These are phyloP conservation scores for Blastomyces emzantsi DNA, from an alignment of 2,329 filamentous ascomycete species.

Conservation along the genomic window DNA sequence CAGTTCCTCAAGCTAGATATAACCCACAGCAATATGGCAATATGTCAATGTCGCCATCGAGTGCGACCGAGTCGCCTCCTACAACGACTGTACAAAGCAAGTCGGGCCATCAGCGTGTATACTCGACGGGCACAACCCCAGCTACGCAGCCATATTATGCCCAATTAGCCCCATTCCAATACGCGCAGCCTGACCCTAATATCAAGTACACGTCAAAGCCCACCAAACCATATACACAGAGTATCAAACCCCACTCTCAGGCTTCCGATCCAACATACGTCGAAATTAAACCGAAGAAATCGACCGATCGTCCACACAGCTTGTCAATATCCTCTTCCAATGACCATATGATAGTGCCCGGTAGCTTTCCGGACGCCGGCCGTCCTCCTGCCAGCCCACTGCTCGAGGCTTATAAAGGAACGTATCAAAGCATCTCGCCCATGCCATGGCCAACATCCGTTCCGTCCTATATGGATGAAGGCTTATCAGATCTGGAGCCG, in stretches of 20 bases:
- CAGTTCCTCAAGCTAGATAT: neutral
- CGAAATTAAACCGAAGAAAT: conserved; percentile 19
- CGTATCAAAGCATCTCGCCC: conserved; percentile 87
- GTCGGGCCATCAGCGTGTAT: conserved; percentile 25
- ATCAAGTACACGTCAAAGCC: conserved; percentile 31
- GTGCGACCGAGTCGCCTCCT: conserved; percentile 26
- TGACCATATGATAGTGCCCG: conserved; percentile 27
- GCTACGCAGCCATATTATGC: conserved; percentile 23
- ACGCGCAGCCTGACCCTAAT: conserved; percentile 33
- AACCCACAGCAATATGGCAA: conserved; percentile 3
- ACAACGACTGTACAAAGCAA: conserved; percentile 11
- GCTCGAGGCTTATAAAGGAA: conserved; percentile 85
- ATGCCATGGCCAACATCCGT: conserved; percentile 76
- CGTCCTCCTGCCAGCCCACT: conserved; percentile 70
- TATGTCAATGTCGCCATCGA: conserved; percentile 2
- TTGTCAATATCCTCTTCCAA: conserved; percentile 34
- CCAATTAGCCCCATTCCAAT: conserved; percentile 28
- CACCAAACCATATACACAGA: conserved; percentile 8
- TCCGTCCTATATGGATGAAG: conserved; percentile 47
- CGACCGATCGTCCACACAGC: conserved; percentile 24
- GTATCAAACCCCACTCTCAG: conserved; percentile 20
- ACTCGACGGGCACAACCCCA: conserved; percentile 22
- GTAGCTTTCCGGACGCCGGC: conserved; percentile 24
- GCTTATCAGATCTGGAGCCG: conserved; percentile 44
- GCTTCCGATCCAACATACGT: conserved; percentile 23